Conservation (phyloP, 305 asterid genomes). For the Withania somnifera region DNA sequence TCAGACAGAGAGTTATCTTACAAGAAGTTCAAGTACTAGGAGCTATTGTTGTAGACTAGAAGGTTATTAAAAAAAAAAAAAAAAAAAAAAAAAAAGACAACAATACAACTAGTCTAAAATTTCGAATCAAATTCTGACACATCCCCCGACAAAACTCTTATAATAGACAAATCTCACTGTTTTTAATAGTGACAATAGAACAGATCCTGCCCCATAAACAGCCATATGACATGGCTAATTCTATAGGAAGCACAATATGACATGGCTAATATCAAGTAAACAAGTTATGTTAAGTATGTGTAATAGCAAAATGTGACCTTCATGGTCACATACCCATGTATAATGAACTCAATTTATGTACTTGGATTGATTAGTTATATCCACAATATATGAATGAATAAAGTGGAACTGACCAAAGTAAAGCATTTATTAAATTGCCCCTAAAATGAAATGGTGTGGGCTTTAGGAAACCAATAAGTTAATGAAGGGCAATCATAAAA, state of each 20-base stretch:
- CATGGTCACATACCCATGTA: background rate
- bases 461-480: background rate
- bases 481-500: background rate
- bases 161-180: background rate
- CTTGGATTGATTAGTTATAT: background rate
- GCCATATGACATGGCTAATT: background rate
- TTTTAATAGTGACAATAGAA: background rate
- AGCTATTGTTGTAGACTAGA: background rate
- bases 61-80: background rate
- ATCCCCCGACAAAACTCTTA: background rate
- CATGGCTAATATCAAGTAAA: background rate
- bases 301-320: background rate
- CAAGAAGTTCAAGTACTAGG: background rate
- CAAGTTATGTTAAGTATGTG: background rate
- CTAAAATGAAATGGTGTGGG: background rate
- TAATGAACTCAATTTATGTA: background rate
- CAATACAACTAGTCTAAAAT: background rate
- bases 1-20: background rate
- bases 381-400: background rate
- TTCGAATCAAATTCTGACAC: background rate
- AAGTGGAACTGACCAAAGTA: background rate
- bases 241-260: too few species aligned
- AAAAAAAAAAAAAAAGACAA: background rate
- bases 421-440: background rate
- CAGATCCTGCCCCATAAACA: too few species aligned